phyloP scores from a whole-genome alignment of 2,329 filamentous ascomycete species.

The Shiraia bambusicola region DNA sequence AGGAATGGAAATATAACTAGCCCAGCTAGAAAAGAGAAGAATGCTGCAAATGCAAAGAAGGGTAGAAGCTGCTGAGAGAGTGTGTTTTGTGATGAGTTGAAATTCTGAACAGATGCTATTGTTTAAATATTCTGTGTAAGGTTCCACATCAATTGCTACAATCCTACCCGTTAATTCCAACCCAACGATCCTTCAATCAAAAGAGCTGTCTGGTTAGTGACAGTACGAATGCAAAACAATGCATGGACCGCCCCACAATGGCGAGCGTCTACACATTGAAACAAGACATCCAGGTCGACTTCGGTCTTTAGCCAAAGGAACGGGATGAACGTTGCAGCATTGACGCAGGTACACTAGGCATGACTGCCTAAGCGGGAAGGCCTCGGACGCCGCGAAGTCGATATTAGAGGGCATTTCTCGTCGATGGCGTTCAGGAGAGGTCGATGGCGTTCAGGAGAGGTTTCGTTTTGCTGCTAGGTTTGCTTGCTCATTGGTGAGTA shows the following conservation, averaged over 20 bases:
- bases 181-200: constrained; percentile 36
- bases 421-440: constrained; percentile 18
- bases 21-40: constrained; percentile 32
- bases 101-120: neutral
- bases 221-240: constrained; percentile 29
- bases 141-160: constrained; percentile 12
- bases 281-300: constrained; percentile 27
- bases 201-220: constrained; percentile 24
- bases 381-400: constrained; percentile 10
- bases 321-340: constrained; percentile 7
- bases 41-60: constrained; percentile 20
- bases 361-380: constrained; percentile 19
- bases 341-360: constrained; percentile 36
- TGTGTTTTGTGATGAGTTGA: constrained; percentile 20
- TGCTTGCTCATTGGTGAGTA: constrained; percentile 28
- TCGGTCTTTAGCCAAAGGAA: constrained; percentile 36
- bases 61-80: constrained; percentile 1
- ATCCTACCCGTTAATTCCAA: constrained; percentile 6
- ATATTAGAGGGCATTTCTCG: constrained; percentile 16
- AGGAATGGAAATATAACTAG: constrained; percentile 30
- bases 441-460: constrained; percentile 21
- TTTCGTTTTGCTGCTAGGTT: constrained; percentile 30
- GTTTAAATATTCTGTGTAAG: neutral
- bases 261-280: constrained; percentile 37
- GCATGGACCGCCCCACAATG: constrained; percentile 23